Evolutionary conservation across 176 grass and related monocot genomes (phyloP), one percentile per base, ranked within the genome.

Genomic region (Musa beccarii): DNA sequence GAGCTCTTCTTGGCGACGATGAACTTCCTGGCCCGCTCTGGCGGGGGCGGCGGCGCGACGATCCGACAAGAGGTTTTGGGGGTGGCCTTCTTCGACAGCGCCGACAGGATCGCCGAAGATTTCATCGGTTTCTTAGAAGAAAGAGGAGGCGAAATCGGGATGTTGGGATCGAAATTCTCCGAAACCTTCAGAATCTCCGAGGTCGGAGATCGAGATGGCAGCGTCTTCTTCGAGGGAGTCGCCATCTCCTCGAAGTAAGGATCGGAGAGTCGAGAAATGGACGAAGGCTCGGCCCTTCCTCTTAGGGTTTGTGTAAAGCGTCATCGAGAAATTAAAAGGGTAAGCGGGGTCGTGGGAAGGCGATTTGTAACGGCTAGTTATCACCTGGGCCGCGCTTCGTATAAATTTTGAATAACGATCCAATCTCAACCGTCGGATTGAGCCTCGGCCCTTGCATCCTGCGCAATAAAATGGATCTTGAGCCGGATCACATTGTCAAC

Each of bases 131-230:
- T 93, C 49, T 59, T 50, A 17, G 82, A 52, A 8, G 90, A 81
- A 52, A 78, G 52, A 74, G 88, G 77, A 13, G 93, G 82, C 8
- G 88, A 83, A 43, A 84, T 34, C 1, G 74, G 76, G 61, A 94
- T 71, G 76, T 94, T 99, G 63, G 95, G 95, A 86, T 94, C 69
- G 4, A 76, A 76, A 73, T 99, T 99, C 82, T 99, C 90, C 0
- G 84, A 94, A 23, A 78, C 53, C 62, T 67, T 43, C 65, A 79
- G 79, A 49, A 61, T 71, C 8, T 72, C 71, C n/a, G 73, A 17
- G 23, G 81, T 50, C 56, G 76, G 85, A 22, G 84, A 75, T 59
- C 79, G 76, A 4, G 54, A 55, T 49, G 22, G 73, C 57, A 74
- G 43, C 52, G 71, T 12, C 54, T 54, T 53, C 63, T 77, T 93